A percentile compares a stretch with the other conserved stretches of the same genome.
phyloP scores from a whole-genome alignment of 129 eudicot species.

The Ambrosia artemisiifolia region DNA sequence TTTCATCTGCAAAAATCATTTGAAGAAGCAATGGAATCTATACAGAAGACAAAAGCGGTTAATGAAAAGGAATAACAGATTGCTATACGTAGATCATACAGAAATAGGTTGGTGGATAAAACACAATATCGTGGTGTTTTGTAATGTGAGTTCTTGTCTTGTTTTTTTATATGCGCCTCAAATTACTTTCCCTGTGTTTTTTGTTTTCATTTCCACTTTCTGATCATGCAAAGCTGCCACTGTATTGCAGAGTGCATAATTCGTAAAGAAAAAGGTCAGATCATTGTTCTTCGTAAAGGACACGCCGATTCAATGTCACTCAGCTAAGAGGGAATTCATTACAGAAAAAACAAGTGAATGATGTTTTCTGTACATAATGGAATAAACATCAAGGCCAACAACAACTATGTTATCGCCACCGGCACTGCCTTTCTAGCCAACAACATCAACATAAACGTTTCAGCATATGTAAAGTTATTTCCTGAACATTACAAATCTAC shows the following conservation, averaged over 20 bases:
- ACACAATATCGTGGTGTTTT: not conserved
- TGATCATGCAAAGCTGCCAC: not conserved
- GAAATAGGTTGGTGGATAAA: constrained; percentile 3
- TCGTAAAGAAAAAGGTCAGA: not conserved
- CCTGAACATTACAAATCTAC: too few relatives aligned
- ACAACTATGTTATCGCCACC: too few relatives aligned
- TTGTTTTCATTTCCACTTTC: not conserved
- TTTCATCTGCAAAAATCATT: too few relatives aligned
- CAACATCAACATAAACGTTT: too few relatives aligned
- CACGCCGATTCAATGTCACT: not conserved
- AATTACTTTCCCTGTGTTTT: not conserved
- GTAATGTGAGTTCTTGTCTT: constrained; percentile 11
- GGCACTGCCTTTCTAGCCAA: too few relatives aligned
- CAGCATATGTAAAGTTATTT: too few relatives aligned
- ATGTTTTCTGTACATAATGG: too few relatives aligned
- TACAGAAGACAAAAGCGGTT: constrained; percentile 29
- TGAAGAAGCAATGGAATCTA: constrained; percentile 41
- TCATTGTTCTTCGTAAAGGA: not conserved
- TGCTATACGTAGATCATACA: not conserved
- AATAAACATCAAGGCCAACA: too few relatives aligned
- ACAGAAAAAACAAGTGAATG: constrained; percentile 5
- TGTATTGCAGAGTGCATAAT: constrained; percentile 13
- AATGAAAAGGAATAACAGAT: constrained; percentile 28
- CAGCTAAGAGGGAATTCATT: not conserved
- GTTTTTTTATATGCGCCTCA: not conserved